A percentile compares a stretch with the other conserved stretches of the same genome.
phyloP scores from a whole-genome alignment of 768 basidiomycete species.

The Termitomyces sp. region DNA sequence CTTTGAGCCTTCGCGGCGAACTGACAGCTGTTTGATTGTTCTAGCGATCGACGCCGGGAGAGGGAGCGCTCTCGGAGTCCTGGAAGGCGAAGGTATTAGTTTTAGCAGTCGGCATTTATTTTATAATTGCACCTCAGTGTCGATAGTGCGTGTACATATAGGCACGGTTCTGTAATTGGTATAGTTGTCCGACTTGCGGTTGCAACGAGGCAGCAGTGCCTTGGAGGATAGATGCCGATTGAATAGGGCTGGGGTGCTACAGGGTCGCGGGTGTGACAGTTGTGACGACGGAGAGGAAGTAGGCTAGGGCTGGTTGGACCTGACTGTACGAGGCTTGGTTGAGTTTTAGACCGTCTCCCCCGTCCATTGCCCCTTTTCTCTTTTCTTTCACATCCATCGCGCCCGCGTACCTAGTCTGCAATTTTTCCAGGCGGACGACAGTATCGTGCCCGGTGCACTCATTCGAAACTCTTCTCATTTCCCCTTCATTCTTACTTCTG shows the following conservation, averaged over 20 bases:
- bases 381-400: not conserved
- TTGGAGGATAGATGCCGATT: constrained; percentile 8
- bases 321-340: not conserved
- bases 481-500: constrained; percentile 10
- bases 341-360: constrained; percentile 12
- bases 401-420: not conserved
- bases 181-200: not conserved
- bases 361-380: constrained; percentile 2
- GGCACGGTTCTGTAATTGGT: constrained; percentile 10
- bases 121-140: not conserved
- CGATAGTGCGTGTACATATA: not conserved
- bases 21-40: constrained; percentile 24
- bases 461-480: not conserved
- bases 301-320: too few species aligned
- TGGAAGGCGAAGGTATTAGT: constrained; percentile 57
- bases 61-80: constrained; percentile 74
- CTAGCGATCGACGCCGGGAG: constrained; percentile 67
- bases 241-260: constrained; percentile 3
- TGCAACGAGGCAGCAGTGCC: constrained; percentile 14
- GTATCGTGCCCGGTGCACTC: constrained; percentile 3
- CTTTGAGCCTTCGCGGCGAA: constrained; percentile 17
- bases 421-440: not conserved
- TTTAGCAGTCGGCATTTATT: constrained; percentile 3
- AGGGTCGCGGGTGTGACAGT: constrained; percentile 17
- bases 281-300: too few species aligned